phyloP scores from a whole-genome alignment of 164 flowering plant species.

The Malania oleifera region DNA sequence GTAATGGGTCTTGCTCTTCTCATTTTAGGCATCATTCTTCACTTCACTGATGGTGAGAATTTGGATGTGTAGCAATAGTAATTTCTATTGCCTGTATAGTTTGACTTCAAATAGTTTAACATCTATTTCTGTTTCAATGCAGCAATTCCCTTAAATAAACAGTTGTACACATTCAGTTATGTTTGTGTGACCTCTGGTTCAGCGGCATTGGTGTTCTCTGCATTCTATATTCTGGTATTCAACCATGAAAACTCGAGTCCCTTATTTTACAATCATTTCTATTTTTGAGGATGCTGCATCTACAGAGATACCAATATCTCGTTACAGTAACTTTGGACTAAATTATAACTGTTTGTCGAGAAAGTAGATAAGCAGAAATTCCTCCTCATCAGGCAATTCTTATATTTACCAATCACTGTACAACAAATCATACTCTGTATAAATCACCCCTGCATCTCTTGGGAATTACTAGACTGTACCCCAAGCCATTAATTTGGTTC shows the following conservation, averaged over 20 bases:
- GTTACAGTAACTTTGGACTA: background rate
- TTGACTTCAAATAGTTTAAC: background rate
- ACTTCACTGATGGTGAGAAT: conserved; percentile 66
- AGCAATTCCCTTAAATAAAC: conserved; percentile 87
- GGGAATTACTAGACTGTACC: background rate
- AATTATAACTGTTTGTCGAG: background rate
- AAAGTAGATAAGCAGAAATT: background rate
- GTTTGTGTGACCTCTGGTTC: conserved; percentile 87
- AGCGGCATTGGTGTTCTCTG: conserved; percentile 72
- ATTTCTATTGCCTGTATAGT: background rate
- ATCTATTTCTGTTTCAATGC: conserved; percentile 21
- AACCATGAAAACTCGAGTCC: background rate
- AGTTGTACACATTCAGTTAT: conserved; percentile 79
- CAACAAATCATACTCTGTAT: background rate
- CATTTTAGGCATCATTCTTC: conserved; percentile 54
- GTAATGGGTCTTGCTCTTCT: conserved; percentile 52
- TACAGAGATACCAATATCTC: background rate
- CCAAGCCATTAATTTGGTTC: too few species aligned
- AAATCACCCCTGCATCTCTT: background rate
- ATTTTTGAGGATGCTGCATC: background rate
- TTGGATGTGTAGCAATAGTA: background rate
- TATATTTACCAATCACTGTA: background rate
- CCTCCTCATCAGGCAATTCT: background rate
- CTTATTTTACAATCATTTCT: background rate
- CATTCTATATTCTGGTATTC: conserved; percentile 61